Conservation (phyloP, 768 basidiomycete species). For the Lactarius trivialis region DNA sequence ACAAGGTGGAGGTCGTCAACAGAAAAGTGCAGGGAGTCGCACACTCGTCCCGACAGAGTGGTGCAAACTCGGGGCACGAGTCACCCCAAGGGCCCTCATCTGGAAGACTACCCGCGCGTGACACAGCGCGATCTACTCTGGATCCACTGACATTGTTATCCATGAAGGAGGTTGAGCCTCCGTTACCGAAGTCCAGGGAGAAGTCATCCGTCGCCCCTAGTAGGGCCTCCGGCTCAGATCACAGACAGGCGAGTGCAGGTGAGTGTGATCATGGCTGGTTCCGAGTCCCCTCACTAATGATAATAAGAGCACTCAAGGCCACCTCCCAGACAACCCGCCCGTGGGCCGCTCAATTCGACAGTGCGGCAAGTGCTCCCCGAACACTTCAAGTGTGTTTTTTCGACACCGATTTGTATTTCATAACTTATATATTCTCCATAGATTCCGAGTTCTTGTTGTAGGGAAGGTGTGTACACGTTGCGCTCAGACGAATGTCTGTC, state of each 20-base stretch:
- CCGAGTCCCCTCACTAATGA: no score
- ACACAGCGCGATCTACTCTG: no score
- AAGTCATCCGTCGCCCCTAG: background rate
- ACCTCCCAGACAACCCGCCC: background rate
- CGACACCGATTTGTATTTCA: background rate
- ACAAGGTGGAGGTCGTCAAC: no score
- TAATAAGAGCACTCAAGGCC: background rate
- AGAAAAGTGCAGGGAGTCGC: no score
- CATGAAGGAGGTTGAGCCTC: background rate
- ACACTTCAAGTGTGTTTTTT: background rate
- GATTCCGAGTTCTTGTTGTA: constrained; percentile 10
- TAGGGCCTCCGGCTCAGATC: background rate
- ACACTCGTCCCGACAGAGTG: no score
- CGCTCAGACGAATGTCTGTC: no score
- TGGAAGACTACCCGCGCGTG: no score
- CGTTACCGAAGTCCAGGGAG: background rate
- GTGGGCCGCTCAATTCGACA: background rate
- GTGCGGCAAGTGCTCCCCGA: background rate
- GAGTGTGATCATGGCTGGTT: no score
- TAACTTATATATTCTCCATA: background rate
- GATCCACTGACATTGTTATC: no score
- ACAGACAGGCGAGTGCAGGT: background rate
- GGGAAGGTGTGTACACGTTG: constrained; percentile 1
- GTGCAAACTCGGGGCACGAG: no score
- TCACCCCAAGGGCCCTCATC: no score